Percentiles rank a stretch among this genome's conserved stretches.
These are phyloP conservation scores for Dactylis glomerata DNA, from an alignment of 176 grass and related monocot genomes.

Conservation along the genomic window DNA sequence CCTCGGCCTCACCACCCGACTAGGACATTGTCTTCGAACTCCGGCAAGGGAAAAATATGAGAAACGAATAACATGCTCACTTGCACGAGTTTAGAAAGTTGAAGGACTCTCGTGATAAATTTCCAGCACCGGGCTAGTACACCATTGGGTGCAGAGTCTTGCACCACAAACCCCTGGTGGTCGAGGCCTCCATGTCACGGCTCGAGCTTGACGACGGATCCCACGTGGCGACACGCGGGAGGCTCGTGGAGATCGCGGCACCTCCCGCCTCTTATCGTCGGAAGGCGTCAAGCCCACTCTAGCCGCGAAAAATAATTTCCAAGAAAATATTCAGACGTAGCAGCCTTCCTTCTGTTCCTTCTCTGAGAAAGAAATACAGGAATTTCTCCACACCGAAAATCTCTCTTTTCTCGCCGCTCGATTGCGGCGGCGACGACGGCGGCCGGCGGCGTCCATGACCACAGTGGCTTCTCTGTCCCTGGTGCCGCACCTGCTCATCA, in stretches of 20 bases:
- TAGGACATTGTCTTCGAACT: not conserved
- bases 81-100: not conserved
- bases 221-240: slow-evolving; percentile 68
- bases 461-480: slow-evolving; percentile 60
- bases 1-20: not conserved
- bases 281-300: slow-evolving; percentile 1
- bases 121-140: not conserved
- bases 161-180: slow-evolving; percentile 23
- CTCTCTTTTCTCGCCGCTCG: slow-evolving; percentile 18
- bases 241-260: slow-evolving; percentile 76
- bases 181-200: slow-evolving; percentile 42
- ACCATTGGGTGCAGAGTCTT: not conserved
- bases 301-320: slow-evolving; percentile 30
- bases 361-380: not conserved
- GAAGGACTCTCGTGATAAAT: not conserved
- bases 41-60: not conserved
- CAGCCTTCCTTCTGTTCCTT: not conserved
- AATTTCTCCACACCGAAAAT: not conserved
- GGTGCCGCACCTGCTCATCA: slow-evolving; percentile 61
- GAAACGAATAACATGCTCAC: not conserved
- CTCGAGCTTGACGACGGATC: not conserved
- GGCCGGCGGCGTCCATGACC: slow-evolving; percentile 49
- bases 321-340: not conserved
- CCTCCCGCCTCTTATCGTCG: slow-evolving; percentile 82
- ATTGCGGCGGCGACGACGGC: not conserved